Percentiles rank a stretch among this genome's conserved stretches.
Conservation (phyloP, 495 filamentous ascomycete species). For the Hamigera avellanea region DNA sequence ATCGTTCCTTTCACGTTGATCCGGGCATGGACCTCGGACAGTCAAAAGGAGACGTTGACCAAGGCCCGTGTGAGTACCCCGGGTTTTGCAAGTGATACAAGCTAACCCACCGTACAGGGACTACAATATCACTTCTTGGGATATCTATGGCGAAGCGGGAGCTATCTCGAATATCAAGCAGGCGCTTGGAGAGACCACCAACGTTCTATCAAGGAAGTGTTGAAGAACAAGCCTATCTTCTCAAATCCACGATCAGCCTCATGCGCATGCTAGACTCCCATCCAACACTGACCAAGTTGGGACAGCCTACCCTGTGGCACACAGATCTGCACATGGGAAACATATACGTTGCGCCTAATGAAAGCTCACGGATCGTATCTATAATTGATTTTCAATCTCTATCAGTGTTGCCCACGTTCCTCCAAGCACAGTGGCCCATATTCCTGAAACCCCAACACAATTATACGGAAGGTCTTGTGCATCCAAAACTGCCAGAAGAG, state of each 20-base stretch:
- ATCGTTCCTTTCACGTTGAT: conserved; percentile 10
- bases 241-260: conserved; percentile 9
- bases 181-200: background rate
- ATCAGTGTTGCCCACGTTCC: conserved; percentile 14
- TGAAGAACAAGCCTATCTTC: conserved; percentile 9
- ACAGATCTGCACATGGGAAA: conserved; percentile 30
- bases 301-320: conserved; percentile 23
- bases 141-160: conserved; percentile 13
- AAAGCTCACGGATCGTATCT: conserved; percentile 14
- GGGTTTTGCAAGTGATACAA: no score
- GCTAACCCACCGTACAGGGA: no score
- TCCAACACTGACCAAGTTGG: conserved; percentile 5
- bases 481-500: conserved; percentile 16
- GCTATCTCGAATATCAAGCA: conserved; percentile 8
- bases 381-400: conserved; percentile 22
- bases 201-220: conserved; percentile 7
- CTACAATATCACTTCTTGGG: conserved; percentile 8
- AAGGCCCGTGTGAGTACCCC: conserved; percentile 21
- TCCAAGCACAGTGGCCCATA: conserved; percentile 20
- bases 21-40: background rate
- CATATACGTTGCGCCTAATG: conserved; percentile 17
- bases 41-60: no score
- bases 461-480: conserved; percentile 14
- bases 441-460: conserved; percentile 20
- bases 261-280: conserved; percentile 12